Conservation (phyloP, 768 basidiomycete species). For the Suillus cothurnatus region DNA sequence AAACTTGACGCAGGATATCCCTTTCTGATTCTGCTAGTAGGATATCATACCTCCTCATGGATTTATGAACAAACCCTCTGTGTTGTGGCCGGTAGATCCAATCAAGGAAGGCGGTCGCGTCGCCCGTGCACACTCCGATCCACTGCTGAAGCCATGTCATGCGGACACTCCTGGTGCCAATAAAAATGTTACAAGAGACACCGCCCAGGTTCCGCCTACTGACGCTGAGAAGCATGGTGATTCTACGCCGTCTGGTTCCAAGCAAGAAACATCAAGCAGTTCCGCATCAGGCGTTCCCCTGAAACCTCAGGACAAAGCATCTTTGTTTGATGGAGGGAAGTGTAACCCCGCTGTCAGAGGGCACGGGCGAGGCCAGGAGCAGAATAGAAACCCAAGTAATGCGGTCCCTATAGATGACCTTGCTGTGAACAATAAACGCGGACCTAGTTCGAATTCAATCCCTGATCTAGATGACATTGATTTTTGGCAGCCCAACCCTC, state of each 20-base stretch:
- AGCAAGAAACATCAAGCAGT: not conserved
- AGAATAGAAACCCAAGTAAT: not conserved
- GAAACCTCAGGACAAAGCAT: conserved; percentile 36
- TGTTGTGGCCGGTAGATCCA: conserved; percentile 57
- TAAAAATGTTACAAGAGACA: conserved; percentile 26
- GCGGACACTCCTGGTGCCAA: conserved; percentile 48
- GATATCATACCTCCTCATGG: conserved; percentile 70
- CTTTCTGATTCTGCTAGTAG: conserved; percentile 32
- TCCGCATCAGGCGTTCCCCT: conserved; percentile 4
- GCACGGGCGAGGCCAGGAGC: not conserved
- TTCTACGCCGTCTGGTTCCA: conserved; percentile 10
- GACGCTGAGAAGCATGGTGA: conserved; percentile 20
- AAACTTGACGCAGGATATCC: not conserved
- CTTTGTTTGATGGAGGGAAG: conserved; percentile 11
- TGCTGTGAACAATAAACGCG: not conserved
- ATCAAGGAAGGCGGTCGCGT: conserved; percentile 38
- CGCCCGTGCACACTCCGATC: conserved; percentile 37
- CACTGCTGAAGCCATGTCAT: conserved; percentile 52
- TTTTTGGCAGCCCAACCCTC: conserved; percentile 55
- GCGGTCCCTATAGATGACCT: not conserved
- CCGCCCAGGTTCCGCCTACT: not conserved
- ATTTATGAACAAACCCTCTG: conserved; percentile 60
- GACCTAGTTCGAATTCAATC: not conserved
- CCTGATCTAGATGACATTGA: conserved; percentile 27
- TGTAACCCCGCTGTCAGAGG: not conserved